These are phyloP conservation scores for Margaritispora aquatica DNA, from an alignment of 495 filamentous ascomycete species.

Conservation along the genomic window DNA sequence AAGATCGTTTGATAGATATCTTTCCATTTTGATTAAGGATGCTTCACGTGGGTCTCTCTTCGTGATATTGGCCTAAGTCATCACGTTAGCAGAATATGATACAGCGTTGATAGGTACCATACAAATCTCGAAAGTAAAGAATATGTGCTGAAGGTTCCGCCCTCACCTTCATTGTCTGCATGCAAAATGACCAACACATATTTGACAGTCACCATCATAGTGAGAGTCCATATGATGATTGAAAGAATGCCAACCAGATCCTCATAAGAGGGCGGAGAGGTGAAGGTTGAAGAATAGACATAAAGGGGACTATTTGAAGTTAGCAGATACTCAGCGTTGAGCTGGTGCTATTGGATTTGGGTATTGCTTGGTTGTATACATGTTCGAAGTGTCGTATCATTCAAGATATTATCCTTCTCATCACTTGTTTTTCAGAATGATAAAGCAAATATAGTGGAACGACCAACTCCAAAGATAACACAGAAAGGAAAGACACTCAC, in stretches of 20 bases:
- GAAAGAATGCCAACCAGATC: conserved; percentile 62
- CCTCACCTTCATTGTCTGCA: conserved; percentile 71
- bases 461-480: not conserved
- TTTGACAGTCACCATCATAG: conserved; percentile 61
- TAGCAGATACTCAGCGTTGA: not conserved
- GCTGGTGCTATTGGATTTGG: not conserved
- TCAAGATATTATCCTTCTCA: no score
- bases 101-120: not conserved
- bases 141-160: conserved; percentile 68
- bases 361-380: no score
- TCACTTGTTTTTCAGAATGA: no score
- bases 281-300: conserved; percentile 65
- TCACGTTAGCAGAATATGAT: not conserved
- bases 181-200: conserved; percentile 61
- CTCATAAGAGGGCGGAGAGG: conserved; percentile 42
- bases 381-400: no score
- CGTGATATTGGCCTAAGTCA: conserved; percentile 25
- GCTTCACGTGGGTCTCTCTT: conserved; percentile 21
- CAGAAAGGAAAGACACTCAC: not conserved
- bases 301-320: conserved; percentile 52
- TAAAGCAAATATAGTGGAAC: not conserved
- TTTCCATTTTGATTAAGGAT: conserved; percentile 45
- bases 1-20: conserved; percentile 48
- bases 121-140: conserved; percentile 58
- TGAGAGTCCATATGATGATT: conserved; percentile 66